Evolutionary conservation across 2,329 filamentous ascomycete species (phyloP), one percentile per base, ranked within the genome.

Genomic region (Chaetomiaceae sp.): DNA sequence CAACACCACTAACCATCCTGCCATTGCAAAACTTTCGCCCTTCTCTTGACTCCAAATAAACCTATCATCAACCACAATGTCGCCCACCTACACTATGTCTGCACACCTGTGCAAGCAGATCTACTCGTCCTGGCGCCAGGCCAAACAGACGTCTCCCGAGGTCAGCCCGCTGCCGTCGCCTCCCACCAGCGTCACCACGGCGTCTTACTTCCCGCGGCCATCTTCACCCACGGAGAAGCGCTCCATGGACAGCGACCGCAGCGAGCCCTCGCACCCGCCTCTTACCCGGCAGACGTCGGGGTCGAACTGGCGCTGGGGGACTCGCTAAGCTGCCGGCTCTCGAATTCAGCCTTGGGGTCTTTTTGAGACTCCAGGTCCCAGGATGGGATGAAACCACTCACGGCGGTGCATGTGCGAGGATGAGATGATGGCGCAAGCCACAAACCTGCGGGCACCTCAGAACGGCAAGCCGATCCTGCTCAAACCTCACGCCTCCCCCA

Each of bases 61-160:
- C n/a, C n/a, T n/a, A n/a, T n/a, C n/a, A n/a, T n/a, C 37, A 10
- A 20, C 48, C 58, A 70, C 58, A 36, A 82, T 82, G 79, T 74
- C 78, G 51, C 78, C 78, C 46, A 81, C 79, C 33, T 79, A 82
- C 70, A 81, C 79, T 58, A 81, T 82, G 74, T 80, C 79, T 14
- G 78, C 79, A 61, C 79, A 82, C 62, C 69, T 82, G 67, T 79
- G 77, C 76, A 80, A 79, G 67, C 73, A 81, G 62, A 77, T 82
- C 69, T 78, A 75, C 71, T 71, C 76, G 47, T 81, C 79, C n/a
- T 82, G 79, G 77, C 73, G 73, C 58, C 75, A 80, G 63, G 68
- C 73, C 41, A 73, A 73, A 58, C 72, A 75, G 58, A 65, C 69
- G 25, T 68, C 67, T 3, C 65, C 70, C 48, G 69, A 72, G 13